These are phyloP conservation scores for Phytophthora pinifolia DNA, from an alignment of 352 stramenopile genomes.

Conservation along the genomic window DNA sequence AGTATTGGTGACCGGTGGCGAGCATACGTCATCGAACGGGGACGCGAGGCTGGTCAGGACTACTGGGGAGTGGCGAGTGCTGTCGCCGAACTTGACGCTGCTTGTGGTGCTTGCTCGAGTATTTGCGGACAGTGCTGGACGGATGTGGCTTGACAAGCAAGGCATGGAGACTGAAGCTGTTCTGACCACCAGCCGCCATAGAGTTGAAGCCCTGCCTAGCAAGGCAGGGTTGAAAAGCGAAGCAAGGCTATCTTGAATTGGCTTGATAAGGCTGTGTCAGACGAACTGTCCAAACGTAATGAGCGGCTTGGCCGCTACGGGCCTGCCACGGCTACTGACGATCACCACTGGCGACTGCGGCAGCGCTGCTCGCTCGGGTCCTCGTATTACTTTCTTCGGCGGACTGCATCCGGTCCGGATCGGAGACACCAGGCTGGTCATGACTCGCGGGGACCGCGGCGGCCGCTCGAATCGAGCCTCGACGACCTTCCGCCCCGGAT, in stretches of 20 bases:
- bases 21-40: constrained; percentile 21
- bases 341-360: constrained; percentile 8
- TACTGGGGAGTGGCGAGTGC: constrained; percentile 18
- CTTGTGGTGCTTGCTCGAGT: constrained; percentile 10
- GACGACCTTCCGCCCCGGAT: constrained; percentile 6
- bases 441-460: constrained; percentile 24
- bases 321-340: too few species aligned
- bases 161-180: constrained; percentile 14
- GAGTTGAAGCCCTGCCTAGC: constrained; percentile 4
- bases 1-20: constrained; percentile 16
- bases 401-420: constrained; percentile 31
- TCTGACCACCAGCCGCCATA: constrained; percentile 12
- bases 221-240: too few species aligned
- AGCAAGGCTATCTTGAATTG: background rate
- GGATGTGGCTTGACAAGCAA: background rate
- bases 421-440: constrained; percentile 31
- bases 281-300: constrained; percentile 3
- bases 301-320: too few species aligned
- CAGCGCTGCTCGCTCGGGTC: constrained; percentile 8
- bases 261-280: background rate
- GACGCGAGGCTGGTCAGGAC: constrained; percentile 29
- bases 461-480: constrained; percentile 5
- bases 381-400: constrained; percentile 13
- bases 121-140: constrained; percentile 14
- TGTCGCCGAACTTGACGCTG: constrained; percentile 3